These are phyloP conservation scores for Leishmania arabica DNA, from an alignment of 208 protist species.

Conservation along the genomic window DNA sequence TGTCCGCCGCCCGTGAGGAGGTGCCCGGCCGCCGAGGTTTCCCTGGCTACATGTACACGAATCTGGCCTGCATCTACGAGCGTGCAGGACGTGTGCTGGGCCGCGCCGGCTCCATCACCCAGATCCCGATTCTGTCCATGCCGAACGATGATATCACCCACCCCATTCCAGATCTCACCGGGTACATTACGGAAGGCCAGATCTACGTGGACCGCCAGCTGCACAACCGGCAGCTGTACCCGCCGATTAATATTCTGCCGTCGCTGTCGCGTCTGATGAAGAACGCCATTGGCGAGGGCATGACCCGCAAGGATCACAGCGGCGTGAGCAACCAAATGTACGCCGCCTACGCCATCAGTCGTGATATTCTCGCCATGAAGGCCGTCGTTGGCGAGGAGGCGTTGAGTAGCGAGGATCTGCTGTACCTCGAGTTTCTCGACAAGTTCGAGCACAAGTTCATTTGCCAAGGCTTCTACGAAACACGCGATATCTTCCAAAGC, in stretches of 20 bases:
- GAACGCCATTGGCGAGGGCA: slow-evolving; percentile 99
- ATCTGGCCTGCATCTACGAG: slow-evolving; percentile 99
- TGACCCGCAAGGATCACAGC: slow-evolving; percentile 99
- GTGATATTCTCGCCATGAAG: slow-evolving; percentile 99
- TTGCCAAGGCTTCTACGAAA: slow-evolving; percentile 97
- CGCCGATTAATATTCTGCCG: slow-evolving; percentile 99
- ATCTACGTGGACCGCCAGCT: slow-evolving; percentile 99
- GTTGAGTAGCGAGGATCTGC: slow-evolving; percentile 97
- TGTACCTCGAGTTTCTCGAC: slow-evolving; percentile 99
- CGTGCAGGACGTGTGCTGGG: slow-evolving; percentile 99
- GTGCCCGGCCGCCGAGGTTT: slow-evolving; percentile 99
- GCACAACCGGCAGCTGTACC: slow-evolving; percentile 99
- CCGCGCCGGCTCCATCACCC: slow-evolving; percentile 99
- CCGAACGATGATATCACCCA: slow-evolving; percentile 99
- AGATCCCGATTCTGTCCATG: slow-evolving; percentile 99
- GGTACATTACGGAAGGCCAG: slow-evolving; percentile 99
- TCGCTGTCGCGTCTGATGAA: slow-evolving; percentile 99
- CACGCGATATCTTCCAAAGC: slow-evolving; percentile 98
- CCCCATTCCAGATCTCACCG: slow-evolving; percentile 99
- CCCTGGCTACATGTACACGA: slow-evolving; percentile 99
- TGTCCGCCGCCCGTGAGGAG: slow-evolving; percentile 99
- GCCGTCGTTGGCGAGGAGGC: slow-evolving; percentile 99
- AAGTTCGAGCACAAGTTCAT: slow-evolving; percentile 99
- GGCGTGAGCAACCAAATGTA: slow-evolving; percentile 99
- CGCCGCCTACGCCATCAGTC: slow-evolving; percentile 99